Conservation (phyloP, 192 early-diverging fungal species). For the Phycomyces blakesleeanus region DNA sequence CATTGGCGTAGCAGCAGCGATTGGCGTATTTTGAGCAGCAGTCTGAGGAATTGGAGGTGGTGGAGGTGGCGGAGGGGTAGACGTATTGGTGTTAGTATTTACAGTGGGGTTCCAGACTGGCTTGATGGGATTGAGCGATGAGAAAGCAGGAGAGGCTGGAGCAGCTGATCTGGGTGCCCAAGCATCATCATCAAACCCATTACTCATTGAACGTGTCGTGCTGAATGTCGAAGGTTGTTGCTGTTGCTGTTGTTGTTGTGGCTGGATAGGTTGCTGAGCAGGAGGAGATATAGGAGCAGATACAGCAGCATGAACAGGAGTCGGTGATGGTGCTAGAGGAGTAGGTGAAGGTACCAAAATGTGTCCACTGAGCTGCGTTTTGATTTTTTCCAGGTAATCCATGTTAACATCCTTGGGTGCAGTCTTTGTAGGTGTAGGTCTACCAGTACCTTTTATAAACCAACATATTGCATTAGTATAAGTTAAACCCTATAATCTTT, state of each 20-base stretch:
- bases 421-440: slow-evolving; percentile 47
- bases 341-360: slow-evolving; percentile 29
- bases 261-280: background rate
- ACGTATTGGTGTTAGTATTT: background rate
- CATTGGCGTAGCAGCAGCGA: background rate
- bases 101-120: background rate
- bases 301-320: slow-evolving; percentile 15
- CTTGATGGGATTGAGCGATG: background rate
- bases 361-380: slow-evolving; percentile 16
- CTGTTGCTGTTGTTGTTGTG: background rate
- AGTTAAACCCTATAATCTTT: too few relatives aligned
- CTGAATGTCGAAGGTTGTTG: background rate
- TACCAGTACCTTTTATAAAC: slow-evolving; percentile 22
- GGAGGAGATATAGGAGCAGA: background rate
- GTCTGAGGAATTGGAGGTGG: background rate
- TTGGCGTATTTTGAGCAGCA: background rate
- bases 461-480: too few relatives aligned
- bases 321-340: slow-evolving; percentile 23
- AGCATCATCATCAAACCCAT: slow-evolving; percentile 54
- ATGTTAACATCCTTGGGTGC: slow-evolving; percentile 49
- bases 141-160: slow-evolving; percentile 9
- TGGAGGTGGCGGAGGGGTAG: slow-evolving; percentile 10
- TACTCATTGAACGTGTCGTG: background rate
- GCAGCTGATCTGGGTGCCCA: slow-evolving; percentile 43
- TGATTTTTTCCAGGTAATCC: slow-evolving; percentile 26